phyloP scores from a whole-genome alignment of 768 basidiomycete species.

The Boletus edulis region DNA sequence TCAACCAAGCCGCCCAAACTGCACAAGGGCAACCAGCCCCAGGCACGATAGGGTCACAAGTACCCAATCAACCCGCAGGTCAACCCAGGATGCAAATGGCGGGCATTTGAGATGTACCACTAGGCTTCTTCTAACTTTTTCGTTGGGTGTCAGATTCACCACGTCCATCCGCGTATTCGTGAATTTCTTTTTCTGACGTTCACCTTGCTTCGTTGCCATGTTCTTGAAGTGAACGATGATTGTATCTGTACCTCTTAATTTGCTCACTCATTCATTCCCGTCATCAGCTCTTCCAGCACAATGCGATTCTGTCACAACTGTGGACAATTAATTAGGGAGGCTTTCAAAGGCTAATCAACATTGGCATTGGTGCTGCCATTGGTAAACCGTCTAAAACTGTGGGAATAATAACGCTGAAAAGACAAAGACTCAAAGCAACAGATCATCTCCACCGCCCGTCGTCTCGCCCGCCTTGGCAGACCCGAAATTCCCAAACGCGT shows the following conservation, averaged over 20 bases:
- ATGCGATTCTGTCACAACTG: conserved; percentile 17
- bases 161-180: conserved; percentile 1
- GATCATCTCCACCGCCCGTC: conserved; percentile 38
- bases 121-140: not conserved
- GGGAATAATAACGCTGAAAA: not conserved
- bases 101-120: conserved; percentile 29
- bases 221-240: conserved; percentile 36
- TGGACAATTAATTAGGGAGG: conserved; percentile 15
- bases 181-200: conserved; percentile 22
- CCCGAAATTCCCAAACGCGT: conserved; percentile 36
- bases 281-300: conserved; percentile 15
- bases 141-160: not conserved
- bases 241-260: conserved; percentile 38
- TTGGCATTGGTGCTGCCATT: not conserved
- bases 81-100: conserved; percentile 36
- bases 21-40: conserved; percentile 40
- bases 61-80: conserved; percentile 23
- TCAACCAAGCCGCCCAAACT: conserved; percentile 32
- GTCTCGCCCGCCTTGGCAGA: conserved; percentile 15
- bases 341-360: not conserved
- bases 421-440: conserved; percentile 35
- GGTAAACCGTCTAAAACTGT: conserved; percentile 8
- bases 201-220: conserved; percentile 20
- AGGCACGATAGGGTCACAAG: conserved; percentile 29
- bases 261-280: conserved; percentile 23